These are phyloP conservation scores for Acidiella bohemica DNA, from an alignment of 495 filamentous ascomycete species.

Conservation along the genomic window DNA sequence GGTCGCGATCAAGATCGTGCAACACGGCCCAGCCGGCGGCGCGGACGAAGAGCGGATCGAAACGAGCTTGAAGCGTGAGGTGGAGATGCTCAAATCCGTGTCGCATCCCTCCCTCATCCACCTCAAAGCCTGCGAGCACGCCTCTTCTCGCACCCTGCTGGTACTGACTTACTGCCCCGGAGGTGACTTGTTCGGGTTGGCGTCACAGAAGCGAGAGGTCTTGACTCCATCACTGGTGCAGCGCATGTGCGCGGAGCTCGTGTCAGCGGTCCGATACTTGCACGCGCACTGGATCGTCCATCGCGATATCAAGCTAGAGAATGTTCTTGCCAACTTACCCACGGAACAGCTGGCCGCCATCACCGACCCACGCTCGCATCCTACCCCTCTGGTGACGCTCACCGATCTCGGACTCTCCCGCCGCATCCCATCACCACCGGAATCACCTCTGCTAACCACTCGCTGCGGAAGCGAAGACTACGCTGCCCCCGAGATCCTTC, in stretches of 20 bases:
- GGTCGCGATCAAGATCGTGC: conserved; percentile 90
- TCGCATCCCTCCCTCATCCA: conserved; percentile 82
- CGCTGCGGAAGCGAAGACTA: conserved; percentile 95
- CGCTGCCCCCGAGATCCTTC: conserved; percentile 87
- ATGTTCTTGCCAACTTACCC: conserved; percentile 79
- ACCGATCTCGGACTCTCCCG: conserved; percentile 88
- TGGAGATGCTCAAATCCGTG: conserved; percentile 78
- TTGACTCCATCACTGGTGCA: conserved; percentile 58
- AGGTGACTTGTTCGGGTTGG: conserved; percentile 92
- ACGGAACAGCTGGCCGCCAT: conserved; percentile 36
- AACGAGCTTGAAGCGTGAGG: conserved; percentile 80
- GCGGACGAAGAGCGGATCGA: conserved; percentile 82
- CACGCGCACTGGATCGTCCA: conserved; percentile 81
- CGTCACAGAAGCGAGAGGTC: conserved; percentile 48
- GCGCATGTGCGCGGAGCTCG: conserved; percentile 80
- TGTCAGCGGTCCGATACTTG: conserved; percentile 72
- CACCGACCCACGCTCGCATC: conserved; percentile 54
- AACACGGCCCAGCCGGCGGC: conserved; percentile 83
- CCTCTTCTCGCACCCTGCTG: conserved; percentile 64
- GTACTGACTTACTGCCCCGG: conserved; percentile 87
- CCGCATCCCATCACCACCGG: conserved; percentile 55
- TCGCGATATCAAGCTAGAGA: conserved; percentile 95
- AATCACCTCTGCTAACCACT: conserved; percentile 62
- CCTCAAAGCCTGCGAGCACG: conserved; percentile 73
- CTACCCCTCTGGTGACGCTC: conserved; percentile 69